These are phyloP conservation scores for Amylostereum areolatum DNA, from an alignment of 1,284 basidiomycete species.

Conservation along the genomic window DNA sequence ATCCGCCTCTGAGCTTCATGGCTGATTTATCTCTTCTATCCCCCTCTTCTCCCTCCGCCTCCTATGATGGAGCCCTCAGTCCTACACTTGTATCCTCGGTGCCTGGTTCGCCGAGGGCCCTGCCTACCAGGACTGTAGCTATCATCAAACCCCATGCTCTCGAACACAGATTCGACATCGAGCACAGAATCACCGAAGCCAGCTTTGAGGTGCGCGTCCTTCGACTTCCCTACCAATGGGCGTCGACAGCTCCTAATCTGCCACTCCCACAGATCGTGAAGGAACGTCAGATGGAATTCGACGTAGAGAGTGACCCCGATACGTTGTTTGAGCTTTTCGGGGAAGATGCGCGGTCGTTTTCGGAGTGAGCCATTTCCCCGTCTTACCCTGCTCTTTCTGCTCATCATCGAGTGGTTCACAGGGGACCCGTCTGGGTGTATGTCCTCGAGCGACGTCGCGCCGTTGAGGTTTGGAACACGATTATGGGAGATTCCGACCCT, in stretches of 20 bases:
- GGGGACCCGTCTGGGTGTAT: constrained; percentile 82
- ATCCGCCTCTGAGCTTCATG: background rate
- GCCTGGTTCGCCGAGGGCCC: constrained; percentile 14
- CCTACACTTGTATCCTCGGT: constrained; percentile 14
- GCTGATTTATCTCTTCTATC: constrained; percentile 8
- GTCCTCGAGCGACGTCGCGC: constrained; percentile 74
- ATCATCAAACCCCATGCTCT: constrained; percentile 76
- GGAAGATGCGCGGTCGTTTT: constrained; percentile 62
- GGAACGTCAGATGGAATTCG: constrained; percentile 79
- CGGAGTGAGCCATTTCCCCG: constrained; percentile 49
- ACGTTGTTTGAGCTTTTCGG: constrained; percentile 72
- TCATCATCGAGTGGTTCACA: constrained; percentile 20
- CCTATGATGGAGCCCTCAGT: constrained; percentile 7
- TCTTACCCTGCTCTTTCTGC: background rate
- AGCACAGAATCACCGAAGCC: constrained; percentile 66
- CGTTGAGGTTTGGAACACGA: constrained; percentile 67
- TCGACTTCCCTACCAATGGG: background rate
- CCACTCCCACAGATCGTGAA: constrained; percentile 57
- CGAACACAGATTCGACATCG: constrained; percentile 65
- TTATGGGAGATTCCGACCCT: constrained; percentile 65
- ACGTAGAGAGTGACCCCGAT: constrained; percentile 71
- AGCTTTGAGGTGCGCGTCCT: constrained; percentile 59
- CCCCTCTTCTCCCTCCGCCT: constrained; percentile 15
- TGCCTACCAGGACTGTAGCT: constrained; percentile 61
- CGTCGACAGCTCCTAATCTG: background rate